Base-by-base conservation (phyloP, 768 basidiomycete genomes). In the Favolaschia claudopus region DNA sequence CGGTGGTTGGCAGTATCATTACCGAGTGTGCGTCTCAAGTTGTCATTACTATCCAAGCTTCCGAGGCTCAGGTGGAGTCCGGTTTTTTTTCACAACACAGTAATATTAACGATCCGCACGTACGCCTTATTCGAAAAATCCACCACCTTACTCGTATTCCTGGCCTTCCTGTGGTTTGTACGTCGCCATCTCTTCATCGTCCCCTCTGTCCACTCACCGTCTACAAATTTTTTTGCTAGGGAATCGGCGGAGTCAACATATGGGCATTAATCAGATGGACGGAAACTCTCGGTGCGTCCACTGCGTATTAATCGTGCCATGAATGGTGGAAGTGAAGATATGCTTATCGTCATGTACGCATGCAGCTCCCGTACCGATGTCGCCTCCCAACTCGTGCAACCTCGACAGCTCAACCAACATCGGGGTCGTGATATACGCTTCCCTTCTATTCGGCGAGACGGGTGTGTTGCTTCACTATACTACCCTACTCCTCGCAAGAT, bases 21-120 rank as follows among this genome's bases (percentile, higher is more conserved):
- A 48, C 55, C 25, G 55, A 57, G 31, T 9, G 55, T 57, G 12
- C n/a, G n/a, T n/a, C n/a, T n/a, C n/a, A n/a, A n/a, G n/a, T n/a
- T n/a, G n/a, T n/a, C n/a, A n/a, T n/a, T n/a, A n/a, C n/a, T n/a
- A n/a, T n/a, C n/a, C n/a, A 6, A 42, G 25, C 14, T 15, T 43
- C 1, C 6, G 24, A 36, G 32, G 28, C 14, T 34, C 32, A 24
- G n/a, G n/a, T n/a, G n/a, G n/a, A n/a, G n/a, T 52, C 15, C 29
- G 15, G 31, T 28, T 20, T 29, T 46, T 2, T 38, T 29, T 46
- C 45, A n/a, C 22, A 19, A 17, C 2, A 31, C 55, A 56, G 55
- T 56, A 12, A 57, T 57, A 20, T 31, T 57, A 20, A 57, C 40
- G 4, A 28, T 49, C 14, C 8, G 55, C 19, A 57, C 47, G 24